Evolutionary conservation across 2,329 filamentous ascomycete species (phyloP).

Genomic region (Sclerotinia nivalis): DNA sequence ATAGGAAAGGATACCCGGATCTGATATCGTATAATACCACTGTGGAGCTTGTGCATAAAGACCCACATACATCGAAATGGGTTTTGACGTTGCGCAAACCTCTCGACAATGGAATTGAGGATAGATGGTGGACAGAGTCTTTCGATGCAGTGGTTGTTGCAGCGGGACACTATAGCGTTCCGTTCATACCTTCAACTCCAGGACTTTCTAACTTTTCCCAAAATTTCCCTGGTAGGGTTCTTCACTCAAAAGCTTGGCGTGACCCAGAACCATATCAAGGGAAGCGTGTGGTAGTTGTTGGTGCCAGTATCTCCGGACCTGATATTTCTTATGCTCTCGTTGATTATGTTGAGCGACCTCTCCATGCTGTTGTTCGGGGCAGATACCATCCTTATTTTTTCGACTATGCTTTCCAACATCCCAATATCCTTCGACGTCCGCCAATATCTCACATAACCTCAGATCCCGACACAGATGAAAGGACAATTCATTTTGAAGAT

Average conservation of each 20-base stretch:
- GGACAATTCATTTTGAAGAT: constrained; percentile 58
- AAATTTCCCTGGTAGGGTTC: constrained; percentile 55
- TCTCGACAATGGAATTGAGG: constrained; percentile 43
- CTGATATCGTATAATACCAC: constrained; percentile 58
- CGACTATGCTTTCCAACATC: constrained; percentile 60
- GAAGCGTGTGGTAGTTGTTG: constrained; percentile 59
- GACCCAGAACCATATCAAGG: constrained; percentile 57
- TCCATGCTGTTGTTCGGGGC: constrained; percentile 56
- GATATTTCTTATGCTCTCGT: constrained; percentile 60
- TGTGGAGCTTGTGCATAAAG: constrained; percentile 59
- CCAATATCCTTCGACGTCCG: constrained; percentile 49
- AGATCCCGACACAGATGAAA: constrained; percentile 30
- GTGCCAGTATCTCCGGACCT: constrained; percentile 63
- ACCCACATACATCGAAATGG: constrained; percentile 50
- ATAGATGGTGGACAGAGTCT: constrained; percentile 62
- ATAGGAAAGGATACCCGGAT: constrained; percentile 54
- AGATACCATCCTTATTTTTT: constrained; percentile 58
- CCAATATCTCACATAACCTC: constrained; percentile 51
- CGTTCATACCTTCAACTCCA: constrained; percentile 59
- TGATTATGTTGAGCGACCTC: constrained; percentile 47
- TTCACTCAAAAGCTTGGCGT: constrained; percentile 74
- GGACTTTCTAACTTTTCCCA: constrained; percentile 60
- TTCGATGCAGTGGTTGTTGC: constrained; percentile 70
- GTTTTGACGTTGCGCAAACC: constrained; percentile 52
- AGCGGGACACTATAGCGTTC: constrained; percentile 66